Evolutionary conservation across 164 flowering plant genomes (phyloP).

Genomic region (Malania oleifera): DNA sequence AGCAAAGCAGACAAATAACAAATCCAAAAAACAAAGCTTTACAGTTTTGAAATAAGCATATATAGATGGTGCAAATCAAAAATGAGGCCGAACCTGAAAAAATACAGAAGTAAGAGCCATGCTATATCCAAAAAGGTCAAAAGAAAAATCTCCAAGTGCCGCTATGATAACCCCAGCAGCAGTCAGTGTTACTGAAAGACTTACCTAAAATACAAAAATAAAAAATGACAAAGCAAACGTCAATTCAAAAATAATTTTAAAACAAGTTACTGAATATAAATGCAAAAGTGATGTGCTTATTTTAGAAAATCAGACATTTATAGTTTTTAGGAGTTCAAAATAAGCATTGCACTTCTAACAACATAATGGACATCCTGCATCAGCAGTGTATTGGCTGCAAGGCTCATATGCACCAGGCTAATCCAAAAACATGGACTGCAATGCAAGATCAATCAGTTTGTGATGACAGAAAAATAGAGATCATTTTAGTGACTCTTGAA

Average conservation of each 20-base stretch:
- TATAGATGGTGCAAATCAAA: not conserved
- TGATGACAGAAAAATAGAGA: no score
- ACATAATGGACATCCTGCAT: no score
- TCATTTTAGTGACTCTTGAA: no score
- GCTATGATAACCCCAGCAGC: slow-evolving; percentile 88
- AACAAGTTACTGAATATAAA: not conserved
- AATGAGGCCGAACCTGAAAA: slow-evolving; percentile 65
- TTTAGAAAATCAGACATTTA: no score
- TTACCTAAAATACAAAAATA: slow-evolving; percentile 44
- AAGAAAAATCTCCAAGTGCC: slow-evolving; percentile 94
- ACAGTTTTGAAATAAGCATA: not conserved
- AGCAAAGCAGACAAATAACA: slow-evolving; percentile 4
- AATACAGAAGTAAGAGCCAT: slow-evolving; percentile 95
- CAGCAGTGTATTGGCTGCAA: no score
- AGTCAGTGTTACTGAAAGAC: slow-evolving; percentile 70
- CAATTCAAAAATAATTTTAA: no score
- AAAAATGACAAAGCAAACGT: not conserved
- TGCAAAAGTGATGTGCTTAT: no score
- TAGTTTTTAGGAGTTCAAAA: no score
- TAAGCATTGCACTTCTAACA: no score
- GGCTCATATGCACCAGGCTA: no score
- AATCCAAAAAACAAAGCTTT: not conserved
- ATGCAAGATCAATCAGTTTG: no score
- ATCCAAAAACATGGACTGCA: no score
- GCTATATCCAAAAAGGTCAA: slow-evolving; percentile 86